Percentiles rank a stretch among this genome's conserved stretches.
Evolutionary conservation across 495 filamentous ascomycete genomes (phyloP).

Genomic region (Penicillium daleae): DNA sequence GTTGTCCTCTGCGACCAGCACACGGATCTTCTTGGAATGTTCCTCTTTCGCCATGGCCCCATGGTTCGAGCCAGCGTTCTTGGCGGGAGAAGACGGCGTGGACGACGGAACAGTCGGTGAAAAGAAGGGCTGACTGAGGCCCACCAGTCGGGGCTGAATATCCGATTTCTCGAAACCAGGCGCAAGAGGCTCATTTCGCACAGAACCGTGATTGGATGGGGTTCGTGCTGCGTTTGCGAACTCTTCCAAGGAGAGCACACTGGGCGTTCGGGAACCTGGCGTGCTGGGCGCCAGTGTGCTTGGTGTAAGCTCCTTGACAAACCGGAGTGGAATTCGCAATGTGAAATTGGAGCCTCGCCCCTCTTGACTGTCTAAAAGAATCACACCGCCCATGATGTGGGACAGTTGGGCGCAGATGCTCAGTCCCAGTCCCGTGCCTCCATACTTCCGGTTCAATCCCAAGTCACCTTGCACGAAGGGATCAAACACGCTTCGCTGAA

Average conservation of each 20-base stretch:
- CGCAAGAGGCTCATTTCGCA: conserved; percentile 24
- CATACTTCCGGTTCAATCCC: conserved; percentile 85
- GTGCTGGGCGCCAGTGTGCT: conserved; percentile 43
- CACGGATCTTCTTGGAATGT: conserved; percentile 61
- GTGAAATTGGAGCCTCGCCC: conserved; percentile 81
- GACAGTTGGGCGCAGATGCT: conserved; percentile 89
- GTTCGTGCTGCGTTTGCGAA: conserved; percentile 35
- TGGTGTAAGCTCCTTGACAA: conserved; percentile 65
- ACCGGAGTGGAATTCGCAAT: conserved; percentile 81
- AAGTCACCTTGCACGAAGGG: conserved; percentile 93
- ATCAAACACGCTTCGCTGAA: conserved; percentile 85
- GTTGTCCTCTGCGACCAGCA: conserved; percentile 95
- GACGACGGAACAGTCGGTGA: conserved; percentile 56
- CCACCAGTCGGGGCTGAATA: conserved; percentile 76
- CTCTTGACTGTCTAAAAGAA: conserved; percentile 71
- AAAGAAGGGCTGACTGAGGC: conserved; percentile 86
- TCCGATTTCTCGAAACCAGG: conserved; percentile 43
- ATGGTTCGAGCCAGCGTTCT: conserved; percentile 45
- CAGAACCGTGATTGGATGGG: conserved; percentile 28
- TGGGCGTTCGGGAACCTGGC: conserved; percentile 32
- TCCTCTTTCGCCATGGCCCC: conserved; percentile 48
- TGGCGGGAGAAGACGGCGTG: conserved; percentile 30
- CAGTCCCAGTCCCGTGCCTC: conserved; percentile 87
- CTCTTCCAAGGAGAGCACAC: conserved; percentile 34
- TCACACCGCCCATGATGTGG: conserved; percentile 77